phyloP scores from a whole-genome alignment of 2,329 filamentous ascomycete species.

The Fusarium chaquense region DNA sequence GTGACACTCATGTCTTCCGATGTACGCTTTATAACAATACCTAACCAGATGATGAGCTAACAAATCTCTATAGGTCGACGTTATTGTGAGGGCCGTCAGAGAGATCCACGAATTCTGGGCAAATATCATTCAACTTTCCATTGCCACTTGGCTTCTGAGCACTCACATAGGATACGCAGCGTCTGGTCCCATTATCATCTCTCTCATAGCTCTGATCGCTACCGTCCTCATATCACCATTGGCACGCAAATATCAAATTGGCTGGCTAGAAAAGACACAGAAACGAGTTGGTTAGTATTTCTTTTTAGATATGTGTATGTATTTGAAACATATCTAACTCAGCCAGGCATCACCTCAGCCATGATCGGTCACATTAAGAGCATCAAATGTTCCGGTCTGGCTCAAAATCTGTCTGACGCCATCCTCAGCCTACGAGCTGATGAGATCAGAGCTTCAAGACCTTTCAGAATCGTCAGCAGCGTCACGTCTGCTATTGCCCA shows the following conservation, averaged over 20 bases:
- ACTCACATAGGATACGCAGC: slow-evolving; percentile 53
- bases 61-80: slow-evolving; percentile 49
- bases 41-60: background rate
- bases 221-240: slow-evolving; percentile 47
- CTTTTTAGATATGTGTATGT: no score
- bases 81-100: slow-evolving; percentile 52
- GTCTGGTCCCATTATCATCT: slow-evolving; percentile 51
- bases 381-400: slow-evolving; percentile 57
- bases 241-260: slow-evolving; percentile 48
- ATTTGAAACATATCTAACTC: background rate
- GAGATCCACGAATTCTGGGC: slow-evolving; percentile 56
- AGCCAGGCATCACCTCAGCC: slow-evolving; percentile 47
- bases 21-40: slow-evolving; percentile 37
- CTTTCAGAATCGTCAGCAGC: slow-evolving; percentile 52
- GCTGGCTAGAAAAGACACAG: slow-evolving; percentile 45
- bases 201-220: slow-evolving; percentile 43
- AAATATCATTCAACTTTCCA: slow-evolving; percentile 51
- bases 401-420: slow-evolving; percentile 48
- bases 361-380: slow-evolving; percentile 57
- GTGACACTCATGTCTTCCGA: slow-evolving; percentile 59
- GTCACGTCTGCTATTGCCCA: slow-evolving; percentile 54
- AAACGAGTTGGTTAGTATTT: slow-evolving; percentile 46
- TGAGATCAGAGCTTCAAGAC: slow-evolving; percentile 53
- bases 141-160: slow-evolving; percentile 52
- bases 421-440: slow-evolving; percentile 51